phyloP scores from a whole-genome alignment of 768 basidiomycete species.

The Mycena pura region DNA sequence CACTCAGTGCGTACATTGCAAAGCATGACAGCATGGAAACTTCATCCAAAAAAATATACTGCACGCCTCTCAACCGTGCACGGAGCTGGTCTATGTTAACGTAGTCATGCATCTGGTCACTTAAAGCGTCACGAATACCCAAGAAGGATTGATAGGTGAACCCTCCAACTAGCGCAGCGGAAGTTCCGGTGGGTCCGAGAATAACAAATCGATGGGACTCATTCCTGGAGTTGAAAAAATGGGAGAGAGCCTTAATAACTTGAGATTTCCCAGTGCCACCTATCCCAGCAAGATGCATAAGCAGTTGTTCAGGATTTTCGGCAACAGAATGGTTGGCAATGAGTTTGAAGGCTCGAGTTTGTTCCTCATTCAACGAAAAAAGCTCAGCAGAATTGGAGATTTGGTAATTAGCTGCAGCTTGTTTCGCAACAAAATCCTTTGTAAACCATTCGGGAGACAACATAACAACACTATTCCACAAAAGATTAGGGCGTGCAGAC shows the following conservation, averaged over 20 bases:
- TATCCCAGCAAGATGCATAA: constrained; percentile 36
- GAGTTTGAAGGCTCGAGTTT: too few species aligned
- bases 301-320: constrained; percentile 25
- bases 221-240: constrained; percentile 19
- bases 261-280: constrained; percentile 36
- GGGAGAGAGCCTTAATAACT: constrained; percentile 24
- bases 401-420: too few species aligned
- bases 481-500: too few species aligned
- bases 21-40: constrained; percentile 39
- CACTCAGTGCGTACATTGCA: constrained; percentile 34
- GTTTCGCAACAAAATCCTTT: too few species aligned
- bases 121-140: constrained; percentile 18
- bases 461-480: too few species aligned
- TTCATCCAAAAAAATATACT: constrained; percentile 43
- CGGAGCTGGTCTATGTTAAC: not conserved
- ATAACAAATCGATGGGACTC: constrained; percentile 22
- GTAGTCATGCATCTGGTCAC: not conserved
- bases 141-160: constrained; percentile 34
- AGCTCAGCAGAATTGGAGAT: too few species aligned
- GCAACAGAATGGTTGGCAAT: constrained; percentile 32
- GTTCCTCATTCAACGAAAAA: too few species aligned
- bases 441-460: too few species aligned
- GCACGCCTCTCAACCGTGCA: constrained; percentile 27
- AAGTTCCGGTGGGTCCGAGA: constrained; percentile 32
- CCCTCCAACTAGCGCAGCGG: constrained; percentile 31